phyloP scores from a whole-genome alignment of 805 yeast genomes.

The Maudiozyma barnettii region DNA sequence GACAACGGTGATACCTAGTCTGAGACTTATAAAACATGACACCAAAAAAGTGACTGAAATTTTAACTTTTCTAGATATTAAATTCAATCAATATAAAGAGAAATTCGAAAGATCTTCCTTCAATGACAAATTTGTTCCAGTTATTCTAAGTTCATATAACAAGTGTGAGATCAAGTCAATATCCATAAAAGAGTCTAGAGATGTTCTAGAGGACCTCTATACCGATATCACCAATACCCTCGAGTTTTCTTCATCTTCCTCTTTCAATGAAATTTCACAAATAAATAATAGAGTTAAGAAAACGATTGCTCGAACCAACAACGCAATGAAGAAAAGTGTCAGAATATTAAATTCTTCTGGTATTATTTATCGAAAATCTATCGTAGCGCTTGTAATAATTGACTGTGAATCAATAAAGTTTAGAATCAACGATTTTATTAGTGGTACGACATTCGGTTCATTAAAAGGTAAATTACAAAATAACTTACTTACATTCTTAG shows the following conservation, averaged over 20 bases:
- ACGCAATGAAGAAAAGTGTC: slow-evolving; percentile 18
- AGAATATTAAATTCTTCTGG: slow-evolving; percentile 21
- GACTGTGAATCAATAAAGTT: slow-evolving; percentile 8
- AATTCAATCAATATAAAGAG: background rate
- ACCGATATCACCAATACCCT: background rate
- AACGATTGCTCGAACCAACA: background rate
- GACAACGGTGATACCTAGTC: background rate
- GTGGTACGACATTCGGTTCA: slow-evolving; percentile 12
- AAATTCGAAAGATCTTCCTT: background rate
- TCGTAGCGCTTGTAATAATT: slow-evolving; percentile 11
- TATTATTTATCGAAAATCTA: slow-evolving; percentile 14
- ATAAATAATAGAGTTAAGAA: too few species aligned
- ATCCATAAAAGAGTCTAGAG: background rate
- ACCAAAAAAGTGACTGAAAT: background rate
- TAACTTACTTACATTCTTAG: slow-evolving; percentile 10
- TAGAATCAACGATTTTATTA: slow-evolving; percentile 7
- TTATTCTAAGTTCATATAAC: background rate
- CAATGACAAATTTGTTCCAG: background rate
- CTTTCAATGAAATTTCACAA: background rate
- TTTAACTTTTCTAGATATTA: background rate
- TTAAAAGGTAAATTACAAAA: slow-evolving; percentile 6
- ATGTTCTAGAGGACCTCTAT: background rate
- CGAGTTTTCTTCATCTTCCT: background rate
- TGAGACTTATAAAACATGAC: slow-evolving; percentile 1
- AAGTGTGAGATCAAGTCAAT: background rate